phyloP scores from a whole-genome alignment of 1,139 yeast genomes.

The Tardiomyces digboiensis region DNA sequence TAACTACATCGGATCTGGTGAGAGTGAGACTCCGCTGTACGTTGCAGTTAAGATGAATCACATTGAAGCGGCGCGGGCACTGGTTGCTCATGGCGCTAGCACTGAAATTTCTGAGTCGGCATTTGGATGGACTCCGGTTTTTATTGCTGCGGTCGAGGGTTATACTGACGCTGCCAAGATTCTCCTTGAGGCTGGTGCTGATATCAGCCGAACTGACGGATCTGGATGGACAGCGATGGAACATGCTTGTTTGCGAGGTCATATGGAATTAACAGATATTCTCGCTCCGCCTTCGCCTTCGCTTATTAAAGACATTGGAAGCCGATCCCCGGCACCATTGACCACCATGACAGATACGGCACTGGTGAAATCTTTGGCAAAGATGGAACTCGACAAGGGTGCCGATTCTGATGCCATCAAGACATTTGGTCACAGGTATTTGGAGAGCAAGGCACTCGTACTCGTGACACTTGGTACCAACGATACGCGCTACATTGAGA shows the following conservation, averaged over 20 bases:
- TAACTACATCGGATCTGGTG: constrained; percentile 36
- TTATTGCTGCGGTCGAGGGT: constrained; percentile 89
- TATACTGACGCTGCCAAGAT: constrained; percentile 44
- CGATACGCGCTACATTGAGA: constrained; percentile 51
- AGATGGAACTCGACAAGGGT: background rate
- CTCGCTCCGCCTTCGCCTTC: constrained; percentile 34
- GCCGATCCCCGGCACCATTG: background rate
- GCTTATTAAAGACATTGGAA: background rate
- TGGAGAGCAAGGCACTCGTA: constrained; percentile 49
- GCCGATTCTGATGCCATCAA: constrained; percentile 32
- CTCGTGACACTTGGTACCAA: constrained; percentile 82
- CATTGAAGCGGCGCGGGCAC: constrained; percentile 43
- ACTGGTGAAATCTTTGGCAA: background rate
- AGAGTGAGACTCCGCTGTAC: constrained; percentile 74
- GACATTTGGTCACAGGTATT: constrained; percentile 79
- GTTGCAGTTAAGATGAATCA: constrained; percentile 64
- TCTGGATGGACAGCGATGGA: constrained; percentile 98
- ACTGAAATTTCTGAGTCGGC: constrained; percentile 68
- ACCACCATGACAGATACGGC: background rate
- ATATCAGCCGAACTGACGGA: constrained; percentile 53
- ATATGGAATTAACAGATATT: constrained; percentile 56
- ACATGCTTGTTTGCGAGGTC: constrained; percentile 90
- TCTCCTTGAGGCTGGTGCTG: constrained; percentile 40
- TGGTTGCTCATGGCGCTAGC: constrained; percentile 50
- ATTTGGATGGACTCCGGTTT: constrained; percentile 95